Evolutionary conservation across 345 rosid genomes (phyloP).

Genomic region (Bruguiera sexangula): DNA sequence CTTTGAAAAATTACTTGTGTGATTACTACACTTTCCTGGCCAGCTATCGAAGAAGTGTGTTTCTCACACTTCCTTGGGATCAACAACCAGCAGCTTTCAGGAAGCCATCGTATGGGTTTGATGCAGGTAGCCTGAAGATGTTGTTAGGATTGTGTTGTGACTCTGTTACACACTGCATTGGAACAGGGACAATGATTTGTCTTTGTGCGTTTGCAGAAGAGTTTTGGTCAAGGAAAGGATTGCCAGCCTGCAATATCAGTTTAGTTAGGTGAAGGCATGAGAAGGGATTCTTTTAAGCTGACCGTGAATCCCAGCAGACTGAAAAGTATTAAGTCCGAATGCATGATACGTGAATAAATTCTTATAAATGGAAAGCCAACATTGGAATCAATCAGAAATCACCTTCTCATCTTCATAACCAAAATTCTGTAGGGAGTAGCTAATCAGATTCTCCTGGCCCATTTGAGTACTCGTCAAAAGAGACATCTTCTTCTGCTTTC

Average conservation of each 20-base stretch:
- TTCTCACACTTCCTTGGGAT: conserved; percentile 13
- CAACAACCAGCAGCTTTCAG: conserved; percentile 83
- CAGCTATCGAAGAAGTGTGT: neutral
- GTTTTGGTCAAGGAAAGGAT: conserved; percentile 43
- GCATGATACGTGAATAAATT: neutral
- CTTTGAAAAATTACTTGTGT: neutral
- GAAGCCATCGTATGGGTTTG: conserved; percentile 66
- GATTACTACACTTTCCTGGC: neutral
- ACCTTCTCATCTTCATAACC: conserved; percentile 29
- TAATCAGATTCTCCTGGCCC: conserved; percentile 49
- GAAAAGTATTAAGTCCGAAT: neutral
- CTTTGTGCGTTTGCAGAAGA: conserved; percentile 19
- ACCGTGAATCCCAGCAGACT: neutral
- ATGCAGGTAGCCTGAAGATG: conserved; percentile 50
- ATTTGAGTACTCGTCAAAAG: conserved; percentile 55
- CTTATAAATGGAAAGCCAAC: neutral
- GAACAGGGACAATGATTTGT: conserved; percentile 12
- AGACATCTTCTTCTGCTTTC: conserved; percentile 84
- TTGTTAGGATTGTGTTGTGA: conserved; percentile 39
- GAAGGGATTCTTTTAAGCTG: neutral
- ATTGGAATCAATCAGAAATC: conserved; percentile 26
- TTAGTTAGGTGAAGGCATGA: neutral
- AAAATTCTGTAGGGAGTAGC: conserved; percentile 27
- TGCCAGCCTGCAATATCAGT: conserved; percentile 47
- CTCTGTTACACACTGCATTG: conserved; percentile 40